A percentile compares a stretch with the other conserved stretches of the same genome.
Evolutionary conservation across 2,329 filamentous ascomycete genomes (phyloP).

Genomic region (Calcarisporium arbuscula): DNA sequence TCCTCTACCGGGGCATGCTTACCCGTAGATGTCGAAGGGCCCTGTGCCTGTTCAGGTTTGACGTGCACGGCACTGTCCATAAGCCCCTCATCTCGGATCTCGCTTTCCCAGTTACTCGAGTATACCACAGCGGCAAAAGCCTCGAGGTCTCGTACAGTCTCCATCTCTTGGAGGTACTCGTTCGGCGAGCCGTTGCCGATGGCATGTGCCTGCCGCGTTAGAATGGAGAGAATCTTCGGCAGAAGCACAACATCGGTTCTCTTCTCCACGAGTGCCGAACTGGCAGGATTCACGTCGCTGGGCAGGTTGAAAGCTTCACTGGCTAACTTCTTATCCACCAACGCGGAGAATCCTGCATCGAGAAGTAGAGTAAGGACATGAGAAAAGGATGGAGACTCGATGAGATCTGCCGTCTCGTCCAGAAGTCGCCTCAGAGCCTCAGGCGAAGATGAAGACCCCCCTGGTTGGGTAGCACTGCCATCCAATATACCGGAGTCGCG

Average conservation of each 20-base stretch:
- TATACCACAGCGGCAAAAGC: constrained; percentile 85
- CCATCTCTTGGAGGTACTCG: constrained; percentile 68
- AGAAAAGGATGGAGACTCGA: constrained; percentile 87
- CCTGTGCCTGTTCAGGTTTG: constrained; percentile 17
- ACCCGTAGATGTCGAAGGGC: constrained; percentile 8
- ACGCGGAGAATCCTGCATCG: constrained; percentile 76
- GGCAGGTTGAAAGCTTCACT: constrained; percentile 65
- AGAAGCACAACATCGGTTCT: constrained; percentile 61
- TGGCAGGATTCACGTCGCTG: constrained; percentile 25
- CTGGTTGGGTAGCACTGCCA: constrained; percentile 24
- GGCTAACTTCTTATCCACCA: constrained; percentile 78
- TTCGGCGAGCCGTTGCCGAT: constrained; percentile 76
- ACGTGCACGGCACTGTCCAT: constrained; percentile 31
- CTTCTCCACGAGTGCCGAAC: too few relatives aligned
- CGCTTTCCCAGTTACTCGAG: constrained; percentile 72
- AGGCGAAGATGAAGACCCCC: constrained; percentile 37
- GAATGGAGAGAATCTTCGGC: constrained; percentile 81
- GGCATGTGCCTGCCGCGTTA: constrained; percentile 83
- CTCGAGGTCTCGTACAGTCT: constrained; percentile 68
- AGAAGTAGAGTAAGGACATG: constrained; percentile 82
- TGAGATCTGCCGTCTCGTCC: constrained; percentile 91
- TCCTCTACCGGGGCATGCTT: constrained; percentile 33
- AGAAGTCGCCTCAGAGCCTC: constrained; percentile 71
- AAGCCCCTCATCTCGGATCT: constrained; percentile 47
- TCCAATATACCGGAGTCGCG: constrained; percentile 75